These are phyloP conservation scores for Fusarium hostae DNA, from an alignment of 2,329 filamentous ascomycete genomes.

Conservation along the genomic window DNA sequence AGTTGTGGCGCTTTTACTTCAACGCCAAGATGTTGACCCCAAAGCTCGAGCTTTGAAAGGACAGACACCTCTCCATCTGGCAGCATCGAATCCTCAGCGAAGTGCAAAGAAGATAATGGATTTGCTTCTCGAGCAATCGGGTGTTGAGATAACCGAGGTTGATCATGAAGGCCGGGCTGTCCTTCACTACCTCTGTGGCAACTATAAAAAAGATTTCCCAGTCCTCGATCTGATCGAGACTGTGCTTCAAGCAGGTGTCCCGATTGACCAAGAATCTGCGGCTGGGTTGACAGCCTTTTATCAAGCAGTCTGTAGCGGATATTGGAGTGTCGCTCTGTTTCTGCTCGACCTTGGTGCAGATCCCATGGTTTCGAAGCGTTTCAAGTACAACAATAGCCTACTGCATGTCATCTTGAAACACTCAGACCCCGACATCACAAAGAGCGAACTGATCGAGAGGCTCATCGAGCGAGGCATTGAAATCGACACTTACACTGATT, in stretches of 20 bases:
- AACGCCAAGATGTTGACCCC: neutral
- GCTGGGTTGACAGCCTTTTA: conserved; percentile 3
- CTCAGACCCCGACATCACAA: too few species aligned
- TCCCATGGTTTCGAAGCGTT: conserved; percentile 5
- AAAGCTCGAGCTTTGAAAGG: neutral
- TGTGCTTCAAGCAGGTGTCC: neutral
- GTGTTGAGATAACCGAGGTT: neutral
- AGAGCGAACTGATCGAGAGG: neutral
- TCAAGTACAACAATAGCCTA: conserved; percentile 8
- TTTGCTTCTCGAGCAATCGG: neutral
- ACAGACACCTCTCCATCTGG: conserved; percentile 14
- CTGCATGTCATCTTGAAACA: conserved; percentile 16
- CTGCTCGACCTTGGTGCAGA: conserved; percentile 13
- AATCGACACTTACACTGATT: conserved; percentile 1
- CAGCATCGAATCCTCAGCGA: neutral
- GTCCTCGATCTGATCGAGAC: neutral
- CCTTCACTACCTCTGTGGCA: conserved; percentile 5
- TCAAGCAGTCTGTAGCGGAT: neutral
- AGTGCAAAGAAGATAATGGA: neutral
- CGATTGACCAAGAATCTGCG: neutral
- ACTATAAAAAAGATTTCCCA: neutral
- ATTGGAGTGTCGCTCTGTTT: neutral
- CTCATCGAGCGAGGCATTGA: conserved; percentile 4
- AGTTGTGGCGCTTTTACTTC: conserved; percentile 4
- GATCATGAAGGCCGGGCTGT: conserved; percentile 1